These are phyloP conservation scores for Scedosporium dehoogii DNA, from an alignment of 2,329 filamentous ascomycete genomes.

Conservation along the genomic window DNA sequence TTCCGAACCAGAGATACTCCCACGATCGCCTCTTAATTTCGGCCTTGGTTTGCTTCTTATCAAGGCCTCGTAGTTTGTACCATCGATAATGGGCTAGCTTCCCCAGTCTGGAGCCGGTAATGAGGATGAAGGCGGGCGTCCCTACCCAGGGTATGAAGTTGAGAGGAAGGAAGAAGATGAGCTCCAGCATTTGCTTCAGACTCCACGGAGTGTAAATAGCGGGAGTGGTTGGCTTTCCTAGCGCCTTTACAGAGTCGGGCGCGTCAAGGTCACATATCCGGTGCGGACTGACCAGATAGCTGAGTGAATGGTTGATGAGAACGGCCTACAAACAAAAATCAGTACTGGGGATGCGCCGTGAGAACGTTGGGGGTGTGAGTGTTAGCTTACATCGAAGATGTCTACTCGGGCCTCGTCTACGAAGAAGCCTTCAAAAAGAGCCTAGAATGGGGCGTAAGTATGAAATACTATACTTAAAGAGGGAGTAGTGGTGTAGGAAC, in stretches of 20 bases:
- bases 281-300: slow-evolving; percentile 57
- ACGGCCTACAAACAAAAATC: slow-evolving; percentile 38
- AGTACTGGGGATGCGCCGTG: neutral
- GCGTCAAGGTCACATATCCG: slow-evolving; percentile 57
- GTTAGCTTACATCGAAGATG: slow-evolving; percentile 63
- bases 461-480: neutral
- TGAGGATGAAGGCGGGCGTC: slow-evolving; percentile 73
- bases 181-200: slow-evolving; percentile 79
- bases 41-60: slow-evolving; percentile 61
- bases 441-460: slow-evolving; percentile 13
- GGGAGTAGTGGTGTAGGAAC: neutral
- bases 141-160: slow-evolving; percentile 82
- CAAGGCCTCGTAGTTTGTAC: slow-evolving; percentile 68
- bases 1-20: slow-evolving; percentile 92
- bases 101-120: slow-evolving; percentile 79
- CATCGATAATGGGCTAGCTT: slow-evolving; percentile 88
- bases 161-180: slow-evolving; percentile 67
- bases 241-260: slow-evolving; percentile 63
- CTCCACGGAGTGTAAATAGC: slow-evolving; percentile 85
- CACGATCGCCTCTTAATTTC: slow-evolving; percentile 59
- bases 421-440: slow-evolving; percentile 70
- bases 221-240: slow-evolving; percentile 69
- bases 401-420: slow-evolving; percentile 72
- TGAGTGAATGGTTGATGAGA: slow-evolving; percentile 63
- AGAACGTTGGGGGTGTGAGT: neutral